Percentiles rank a stretch among this genome's conserved stretches.
These are phyloP conservation scores for Plenodomus lindquistii DNA, from an alignment of 2,329 filamentous ascomycete species.

Conservation along the genomic window DNA sequence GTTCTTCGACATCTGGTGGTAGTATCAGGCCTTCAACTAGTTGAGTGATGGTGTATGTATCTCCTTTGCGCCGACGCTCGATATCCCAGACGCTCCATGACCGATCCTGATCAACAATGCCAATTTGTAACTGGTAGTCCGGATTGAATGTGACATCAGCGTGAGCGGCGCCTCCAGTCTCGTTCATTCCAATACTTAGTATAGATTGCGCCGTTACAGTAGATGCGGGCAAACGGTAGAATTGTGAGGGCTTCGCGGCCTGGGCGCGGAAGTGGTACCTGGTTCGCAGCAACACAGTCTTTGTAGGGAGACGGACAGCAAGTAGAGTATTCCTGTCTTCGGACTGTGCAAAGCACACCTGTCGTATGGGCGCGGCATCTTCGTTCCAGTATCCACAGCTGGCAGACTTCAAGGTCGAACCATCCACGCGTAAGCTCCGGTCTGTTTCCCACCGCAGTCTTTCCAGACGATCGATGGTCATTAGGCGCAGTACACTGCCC, in stretches of 20 bases:
- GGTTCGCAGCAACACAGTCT: slow-evolving; percentile 54
- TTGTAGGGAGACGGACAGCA: slow-evolving; percentile 54
- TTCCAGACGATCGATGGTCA: slow-evolving; percentile 53
- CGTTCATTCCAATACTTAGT: slow-evolving; percentile 54
- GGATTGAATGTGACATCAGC: slow-evolving; percentile 69
- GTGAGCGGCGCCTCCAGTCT: slow-evolving; percentile 61
- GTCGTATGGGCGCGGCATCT: slow-evolving; percentile 57
- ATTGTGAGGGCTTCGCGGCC: slow-evolving; percentile 16
- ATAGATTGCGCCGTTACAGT: slow-evolving; percentile 61
- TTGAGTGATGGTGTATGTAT: slow-evolving; percentile 40
- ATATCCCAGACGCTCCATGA: slow-evolving; percentile 72
- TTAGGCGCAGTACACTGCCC: slow-evolving; percentile 62
- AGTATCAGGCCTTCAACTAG: neutral
- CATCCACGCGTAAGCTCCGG: slow-evolving; percentile 52
- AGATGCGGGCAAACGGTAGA: slow-evolving; percentile 47
- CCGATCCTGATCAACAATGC: slow-evolving; percentile 66
- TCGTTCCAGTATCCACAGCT: slow-evolving; percentile 60
- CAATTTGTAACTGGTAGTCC: slow-evolving; percentile 63
- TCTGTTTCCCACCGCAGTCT: slow-evolving; percentile 59
- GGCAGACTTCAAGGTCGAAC: slow-evolving; percentile 50
- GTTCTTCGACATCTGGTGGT: neutral
- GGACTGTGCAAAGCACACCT: slow-evolving; percentile 56
- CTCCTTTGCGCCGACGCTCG: slow-evolving; percentile 21
- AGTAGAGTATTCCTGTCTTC: slow-evolving; percentile 52
- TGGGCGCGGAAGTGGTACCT: slow-evolving; percentile 17